phyloP scores from a whole-genome alignment of 306 rosid genomes.

The Medicago ruthenica region DNA sequence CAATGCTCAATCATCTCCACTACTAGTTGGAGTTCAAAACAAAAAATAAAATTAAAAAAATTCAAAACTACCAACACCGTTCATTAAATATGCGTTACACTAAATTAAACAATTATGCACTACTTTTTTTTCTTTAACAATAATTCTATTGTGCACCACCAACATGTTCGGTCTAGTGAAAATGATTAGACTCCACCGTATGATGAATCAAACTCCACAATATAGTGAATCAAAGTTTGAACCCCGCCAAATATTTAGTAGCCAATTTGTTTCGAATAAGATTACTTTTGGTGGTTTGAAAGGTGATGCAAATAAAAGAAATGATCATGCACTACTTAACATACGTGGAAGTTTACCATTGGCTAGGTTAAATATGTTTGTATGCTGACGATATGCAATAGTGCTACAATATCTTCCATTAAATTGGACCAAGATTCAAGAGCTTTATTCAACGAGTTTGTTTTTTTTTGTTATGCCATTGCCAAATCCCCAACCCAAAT shows the following conservation, averaged over 20 bases:
- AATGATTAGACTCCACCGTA: too few relatives aligned
- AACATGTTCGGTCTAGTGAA: too few relatives aligned
- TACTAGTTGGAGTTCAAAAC: background rate
- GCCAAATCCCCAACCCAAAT: conserved; percentile 9
- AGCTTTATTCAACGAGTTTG: conserved; percentile 2
- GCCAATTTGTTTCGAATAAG: too few relatives aligned
- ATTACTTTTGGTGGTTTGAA: too few relatives aligned
- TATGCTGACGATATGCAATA: background rate
- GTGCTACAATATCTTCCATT: conserved; percentile 25
- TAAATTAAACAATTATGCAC: background rate
- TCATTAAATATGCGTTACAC: background rate
- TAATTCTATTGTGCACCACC: background rate
- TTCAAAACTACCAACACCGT: background rate
- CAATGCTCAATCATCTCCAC: conserved; percentile 33
- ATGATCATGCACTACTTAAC: background rate
- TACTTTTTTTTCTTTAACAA: background rate
- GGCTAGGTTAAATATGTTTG: conserved; percentile 1
- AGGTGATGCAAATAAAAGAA: too few relatives aligned
- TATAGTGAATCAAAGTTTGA: too few relatives aligned
- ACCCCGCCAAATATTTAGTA: too few relatives aligned
- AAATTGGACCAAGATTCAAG: background rate
- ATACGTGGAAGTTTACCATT: conserved; percentile 1
- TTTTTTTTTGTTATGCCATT: conserved; percentile 15
- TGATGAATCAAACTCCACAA: too few relatives aligned
- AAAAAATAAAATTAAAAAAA: background rate